Percentiles rank a stretch among this genome's conserved stretches.
Conservation (phyloP, 1,284 basidiomycete species). For the Meira miltonrushii region DNA sequence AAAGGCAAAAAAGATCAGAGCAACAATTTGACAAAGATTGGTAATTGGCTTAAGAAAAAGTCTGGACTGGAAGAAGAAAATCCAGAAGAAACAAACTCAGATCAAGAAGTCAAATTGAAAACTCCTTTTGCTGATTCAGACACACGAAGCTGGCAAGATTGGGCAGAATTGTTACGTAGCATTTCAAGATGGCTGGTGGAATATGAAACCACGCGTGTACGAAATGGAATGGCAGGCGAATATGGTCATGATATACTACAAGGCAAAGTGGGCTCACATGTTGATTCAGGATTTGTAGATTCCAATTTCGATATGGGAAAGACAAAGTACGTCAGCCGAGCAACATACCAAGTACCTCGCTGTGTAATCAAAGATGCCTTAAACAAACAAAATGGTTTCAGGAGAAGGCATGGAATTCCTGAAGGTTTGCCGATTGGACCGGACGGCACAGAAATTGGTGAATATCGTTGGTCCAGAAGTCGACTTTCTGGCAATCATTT, state of each 20-base stretch:
- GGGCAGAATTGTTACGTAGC: slow-evolving; percentile 33
- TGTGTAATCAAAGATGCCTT: slow-evolving; percentile 37
- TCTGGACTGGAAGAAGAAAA: background rate
- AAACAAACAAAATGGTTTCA: slow-evolving; percentile 28
- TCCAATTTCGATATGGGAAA: background rate
- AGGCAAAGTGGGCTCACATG: background rate
- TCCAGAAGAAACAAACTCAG: background rate
- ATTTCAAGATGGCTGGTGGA: slow-evolving; percentile 42
- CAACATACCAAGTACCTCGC: slow-evolving; percentile 18
- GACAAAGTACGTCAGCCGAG: slow-evolving; percentile 4
- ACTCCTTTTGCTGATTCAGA: background rate
- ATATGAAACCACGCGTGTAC: slow-evolving; percentile 41
- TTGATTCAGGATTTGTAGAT: background rate
- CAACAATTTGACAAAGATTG: background rate
- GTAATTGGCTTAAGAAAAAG: background rate
- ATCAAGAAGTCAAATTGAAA: too few species aligned
- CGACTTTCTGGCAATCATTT: slow-evolving; percentile 31
- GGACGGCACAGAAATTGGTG: slow-evolving; percentile 32
- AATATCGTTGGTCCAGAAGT: slow-evolving; percentile 45
- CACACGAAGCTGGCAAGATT: slow-evolving; percentile 40
- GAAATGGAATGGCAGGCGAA: slow-evolving; percentile 34
- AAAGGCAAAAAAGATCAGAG: background rate
- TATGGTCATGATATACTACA: slow-evolving; percentile 15
- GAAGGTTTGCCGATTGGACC: slow-evolving; percentile 34
- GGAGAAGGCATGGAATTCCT: slow-evolving; percentile 38